Evolutionary conservation across 371 early-diverging fungal genomes (phyloP).

Genomic region (Apophysomyces variabilis): DNA sequence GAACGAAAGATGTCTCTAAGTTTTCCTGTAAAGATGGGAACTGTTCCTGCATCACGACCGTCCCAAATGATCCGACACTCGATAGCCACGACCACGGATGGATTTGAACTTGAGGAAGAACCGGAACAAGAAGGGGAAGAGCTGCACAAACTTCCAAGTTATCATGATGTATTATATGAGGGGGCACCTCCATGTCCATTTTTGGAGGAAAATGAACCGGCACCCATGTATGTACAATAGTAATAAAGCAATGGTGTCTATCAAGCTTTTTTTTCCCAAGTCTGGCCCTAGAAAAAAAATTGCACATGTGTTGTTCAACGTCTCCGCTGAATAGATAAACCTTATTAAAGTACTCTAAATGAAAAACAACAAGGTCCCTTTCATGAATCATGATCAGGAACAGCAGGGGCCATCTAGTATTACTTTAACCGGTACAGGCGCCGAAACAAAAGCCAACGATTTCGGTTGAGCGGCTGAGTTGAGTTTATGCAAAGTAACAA

Average conservation of each 20-base stretch:
- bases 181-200: slow-evolving; percentile 28
- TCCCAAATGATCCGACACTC: neutral
- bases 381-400: neutral
- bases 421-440: too few relatives aligned
- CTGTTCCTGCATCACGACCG: slow-evolving; percentile 14
- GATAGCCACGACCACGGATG: slow-evolving; percentile 3
- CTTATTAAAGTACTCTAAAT: neutral
- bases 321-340: too few relatives aligned
- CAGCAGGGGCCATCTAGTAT: too few relatives aligned
- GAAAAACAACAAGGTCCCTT: neutral
- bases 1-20: slow-evolving; percentile 25
- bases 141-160: slow-evolving; percentile 15
- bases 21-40: slow-evolving; percentile 21
- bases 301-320: too few relatives aligned
- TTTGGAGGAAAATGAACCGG: slow-evolving; percentile 21
- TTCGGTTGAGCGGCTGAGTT: too few relatives aligned
- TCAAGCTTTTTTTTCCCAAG: too few relatives aligned
- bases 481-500: too few relatives aligned
- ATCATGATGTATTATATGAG: slow-evolving; percentile 27
- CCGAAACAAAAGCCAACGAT: too few relatives aligned
- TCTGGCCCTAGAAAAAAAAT: too few relatives aligned
- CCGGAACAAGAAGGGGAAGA: slow-evolving; percentile 4
- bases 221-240: neutral
- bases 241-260: neutral
- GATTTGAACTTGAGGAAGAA: neutral